Evolutionary conservation across 805 yeast species (phyloP), one percentile per base, ranked within the genome.

Genomic region (Grigorovia humatica): DNA sequence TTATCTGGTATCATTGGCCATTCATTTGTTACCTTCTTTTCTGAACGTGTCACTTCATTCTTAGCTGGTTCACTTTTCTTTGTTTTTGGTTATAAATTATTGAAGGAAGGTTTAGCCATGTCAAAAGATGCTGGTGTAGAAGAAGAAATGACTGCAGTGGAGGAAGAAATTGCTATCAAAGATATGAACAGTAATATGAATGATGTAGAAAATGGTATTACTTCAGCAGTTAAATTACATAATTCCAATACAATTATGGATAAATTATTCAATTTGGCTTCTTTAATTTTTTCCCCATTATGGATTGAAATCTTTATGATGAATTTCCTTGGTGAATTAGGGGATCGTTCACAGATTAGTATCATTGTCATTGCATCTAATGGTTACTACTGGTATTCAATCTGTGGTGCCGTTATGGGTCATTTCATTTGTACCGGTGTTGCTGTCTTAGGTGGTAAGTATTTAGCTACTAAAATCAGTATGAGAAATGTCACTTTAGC

Each of bases 281-380:
- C 81, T 2, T 78, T 81, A 52, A 70, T 88, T 4, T 72, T 91
- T 51, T 85, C 96, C 2, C 98, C 99, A 3, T 71, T 82, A 9
- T 93, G 96, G 90, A 83, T 89, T 57, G 96, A 91, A 73, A 91
- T 91, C 4, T 93, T 93, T 64, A 81, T 81, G 50, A 91, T 93
- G 98, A 88, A 96, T 4, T 93, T 93, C 67, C 72, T 93, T 48
- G 99, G 97, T 54, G 99, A 93, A 72, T 89, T 98, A 95, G 99
- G 99, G 49, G 99, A 93, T 69, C 82, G 99, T 62, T 89, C 97
- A 12, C 99, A 93, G 72, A 88, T 93, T 51, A 96, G 97, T 45
- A 93, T 97, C 38, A 89, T 93, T 61, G 98, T 98, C 43, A 85
- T 93, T 95, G 97, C 98, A 50, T 96, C 99, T 1, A 96, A 96